A percentile compares a stretch with the other conserved stretches of the same genome.
These are phyloP conservation scores for Porphyrellus cyaneotinctus DNA, from an alignment of 768 basidiomycete species.

Conservation along the genomic window DNA sequence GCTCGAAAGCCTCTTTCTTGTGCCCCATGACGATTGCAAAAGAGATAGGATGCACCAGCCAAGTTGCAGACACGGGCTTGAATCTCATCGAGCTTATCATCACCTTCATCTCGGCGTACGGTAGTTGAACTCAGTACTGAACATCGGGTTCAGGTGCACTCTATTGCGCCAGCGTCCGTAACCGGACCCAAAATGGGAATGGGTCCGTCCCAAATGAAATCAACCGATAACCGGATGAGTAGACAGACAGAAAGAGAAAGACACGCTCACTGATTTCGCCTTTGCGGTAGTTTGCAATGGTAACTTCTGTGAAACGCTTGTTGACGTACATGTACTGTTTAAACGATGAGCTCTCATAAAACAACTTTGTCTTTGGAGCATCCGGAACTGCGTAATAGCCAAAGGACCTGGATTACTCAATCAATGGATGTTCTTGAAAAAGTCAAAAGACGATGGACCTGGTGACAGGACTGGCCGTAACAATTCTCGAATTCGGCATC, in stretches of 20 bases:
- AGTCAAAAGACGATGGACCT: slow-evolving; percentile 38
- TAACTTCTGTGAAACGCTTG: slow-evolving; percentile 81
- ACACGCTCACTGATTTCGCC: slow-evolving; percentile 69
- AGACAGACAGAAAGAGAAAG: not conserved
- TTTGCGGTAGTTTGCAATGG: slow-evolving; percentile 73
- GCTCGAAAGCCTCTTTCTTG: slow-evolving; percentile 80
- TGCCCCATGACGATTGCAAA: slow-evolving; percentile 47
- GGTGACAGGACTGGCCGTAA: slow-evolving; percentile 87
- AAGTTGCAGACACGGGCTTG: slow-evolving; percentile 39
- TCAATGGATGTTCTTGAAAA: slow-evolving; percentile 16
- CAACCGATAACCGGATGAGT: slow-evolving; percentile 19
- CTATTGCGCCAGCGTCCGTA: slow-evolving; percentile 7
- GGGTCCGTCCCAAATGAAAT: slow-evolving; percentile 4
- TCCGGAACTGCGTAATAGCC: slow-evolving; percentile 90
- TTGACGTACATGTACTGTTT: slow-evolving; percentile 89
- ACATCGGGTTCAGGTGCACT: slow-evolving; percentile 70
- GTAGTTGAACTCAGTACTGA: slow-evolving; percentile 70
- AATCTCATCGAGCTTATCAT: slow-evolving; percentile 88
- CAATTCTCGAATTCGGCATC: slow-evolving; percentile 73
- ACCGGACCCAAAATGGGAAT: not conserved
- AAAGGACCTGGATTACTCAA: slow-evolving; percentile 49
- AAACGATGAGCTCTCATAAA: slow-evolving; percentile 77
- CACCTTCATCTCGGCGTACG: slow-evolving; percentile 85
- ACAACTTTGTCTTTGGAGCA: slow-evolving; percentile 78
- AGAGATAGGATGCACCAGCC: not conserved